These are phyloP conservation scores for Psidium friedrichsthalianum DNA, from an alignment of 345 rosid genomes.

Conservation along the genomic window DNA sequence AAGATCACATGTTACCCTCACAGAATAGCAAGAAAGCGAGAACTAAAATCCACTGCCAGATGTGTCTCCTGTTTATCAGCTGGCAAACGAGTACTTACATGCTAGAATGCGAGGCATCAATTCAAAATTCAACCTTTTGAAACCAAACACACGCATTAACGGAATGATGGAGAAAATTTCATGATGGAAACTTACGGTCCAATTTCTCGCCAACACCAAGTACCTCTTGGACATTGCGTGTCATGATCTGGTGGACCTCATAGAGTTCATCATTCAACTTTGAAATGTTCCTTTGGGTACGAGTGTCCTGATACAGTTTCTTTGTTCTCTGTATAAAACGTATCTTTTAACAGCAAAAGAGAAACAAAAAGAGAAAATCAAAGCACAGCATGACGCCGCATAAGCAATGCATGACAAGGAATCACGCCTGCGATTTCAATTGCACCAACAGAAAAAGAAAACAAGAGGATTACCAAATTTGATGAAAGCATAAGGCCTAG, in stretches of 20 bases:
- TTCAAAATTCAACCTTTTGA: neutral
- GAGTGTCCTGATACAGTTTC: constrained; percentile 94
- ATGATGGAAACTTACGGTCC: constrained; percentile 59
- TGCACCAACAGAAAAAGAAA: neutral
- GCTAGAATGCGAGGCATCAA: neutral
- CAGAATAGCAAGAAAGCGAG: neutral
- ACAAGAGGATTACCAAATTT: constrained; percentile 59
- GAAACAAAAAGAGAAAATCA: constrained; percentile 12
- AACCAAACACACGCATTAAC: neutral
- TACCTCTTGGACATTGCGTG: constrained; percentile 98
- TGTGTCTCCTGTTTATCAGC: neutral
- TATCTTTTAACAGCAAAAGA: constrained; percentile 36
- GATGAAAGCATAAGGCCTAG: constrained; percentile 96
- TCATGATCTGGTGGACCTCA: constrained; percentile 99
- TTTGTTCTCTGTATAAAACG: constrained; percentile 97
- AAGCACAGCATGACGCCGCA: neutral
- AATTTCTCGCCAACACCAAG: constrained; percentile 98
- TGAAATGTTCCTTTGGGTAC: constrained; percentile 79
- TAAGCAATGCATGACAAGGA: neutral
- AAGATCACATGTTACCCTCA: neutral
- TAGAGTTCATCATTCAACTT: constrained; percentile 98
- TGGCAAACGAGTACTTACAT: neutral
- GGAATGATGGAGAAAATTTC: neutral
- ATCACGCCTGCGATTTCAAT: neutral
- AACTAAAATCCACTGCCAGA: neutral